Evolutionary conservation across 768 basidiomycete genomes (phyloP), one percentile per base, ranked within the genome.

Genomic region (Crepidotus variabilis): DNA sequence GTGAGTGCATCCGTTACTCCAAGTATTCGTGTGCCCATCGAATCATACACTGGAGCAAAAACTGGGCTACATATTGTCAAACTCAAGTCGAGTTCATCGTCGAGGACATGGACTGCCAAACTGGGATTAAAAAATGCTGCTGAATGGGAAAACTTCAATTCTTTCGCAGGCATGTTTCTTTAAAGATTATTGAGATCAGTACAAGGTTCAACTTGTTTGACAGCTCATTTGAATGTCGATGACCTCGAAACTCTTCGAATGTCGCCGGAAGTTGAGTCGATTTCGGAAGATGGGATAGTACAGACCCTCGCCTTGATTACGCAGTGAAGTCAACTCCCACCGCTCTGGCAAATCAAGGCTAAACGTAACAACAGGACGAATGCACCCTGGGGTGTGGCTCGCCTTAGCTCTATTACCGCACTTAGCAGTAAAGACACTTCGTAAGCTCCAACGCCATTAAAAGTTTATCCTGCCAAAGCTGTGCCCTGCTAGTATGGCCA

Each of bases 311-410:
- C 52, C 21, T 64, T 66, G 11, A 43, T 9, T 65, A 70, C 68
- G 67, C 32, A 2, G 60, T 57, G 16, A 6, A 50, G 28, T 48
- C 33, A 3, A 2, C 18, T 32, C 10, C 11, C 11, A 14, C 14
- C 6, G 3, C 28, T 13, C 16, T 48, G 13, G 9, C 20, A 3
- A 1, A 21, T 21, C 20, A 52, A 28, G 8, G 8, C 28, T 24
- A 14, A 35, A 24, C 16, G 6, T 28, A 32, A 56, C 22, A 4
- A 2, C 46, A 72, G 70, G 54, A 65, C 63, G 11, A 64, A 72
- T 54, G 71, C 72, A 0, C 66, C 72, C n/a, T 74, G 72, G 72
- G 72, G 72, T 16, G 55, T 74, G 33, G 57, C 65, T 21, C 58
- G 72, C 1, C 54, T 74, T 28, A 69, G 63, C 55, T 64, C 64